These are phyloP conservation scores for Leucocoprinus leucothites DNA, from an alignment of 768 basidiomycete genomes.

Conservation along the genomic window DNA sequence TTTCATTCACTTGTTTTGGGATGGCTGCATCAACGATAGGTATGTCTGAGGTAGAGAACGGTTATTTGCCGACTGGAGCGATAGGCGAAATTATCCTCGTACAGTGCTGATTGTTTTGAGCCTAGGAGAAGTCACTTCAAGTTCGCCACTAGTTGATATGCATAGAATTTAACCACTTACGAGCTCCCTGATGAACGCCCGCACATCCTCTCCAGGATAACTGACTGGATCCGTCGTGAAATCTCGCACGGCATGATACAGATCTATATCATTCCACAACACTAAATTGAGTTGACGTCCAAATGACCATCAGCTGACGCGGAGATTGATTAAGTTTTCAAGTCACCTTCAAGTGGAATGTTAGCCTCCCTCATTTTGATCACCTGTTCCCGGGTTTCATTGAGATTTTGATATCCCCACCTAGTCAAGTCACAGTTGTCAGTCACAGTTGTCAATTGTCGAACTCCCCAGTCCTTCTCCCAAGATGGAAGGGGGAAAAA, in stretches of 20 bases:
- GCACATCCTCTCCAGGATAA: slow-evolving; percentile 54
- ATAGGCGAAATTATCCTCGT: slow-evolving; percentile 11
- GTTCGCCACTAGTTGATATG: background rate
- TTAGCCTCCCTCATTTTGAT: slow-evolving; percentile 56
- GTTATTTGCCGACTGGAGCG: background rate
- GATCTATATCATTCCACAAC: slow-evolving; percentile 79
- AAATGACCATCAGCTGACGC: slow-evolving; percentile 2
- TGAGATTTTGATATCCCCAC: slow-evolving; percentile 45
- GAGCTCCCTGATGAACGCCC: slow-evolving; percentile 50
- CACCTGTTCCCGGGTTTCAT: slow-evolving; percentile 54
- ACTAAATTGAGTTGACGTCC: slow-evolving; percentile 30
- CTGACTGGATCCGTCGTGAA: slow-evolving; percentile 66
- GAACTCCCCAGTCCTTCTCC: too few species aligned
- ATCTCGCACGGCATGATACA: slow-evolving; percentile 66
- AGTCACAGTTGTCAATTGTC: too few species aligned
- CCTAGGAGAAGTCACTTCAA: slow-evolving; percentile 11
- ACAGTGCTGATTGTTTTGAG: slow-evolving; percentile 46
- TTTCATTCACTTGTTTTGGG: slow-evolving; percentile 51
- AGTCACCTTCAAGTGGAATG: slow-evolving; percentile 72
- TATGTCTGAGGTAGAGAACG: slow-evolving; percentile 41
- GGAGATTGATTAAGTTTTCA: slow-evolving; percentile 8
- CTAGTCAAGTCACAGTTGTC: slow-evolving; percentile 19
- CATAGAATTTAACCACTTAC: slow-evolving; percentile 34
- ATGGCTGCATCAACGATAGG: slow-evolving; percentile 70
- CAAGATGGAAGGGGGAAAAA: slow-evolving; percentile 11